Conservation (phyloP, 768 basidiomycete species). For the Nidularia sp. region DNA sequence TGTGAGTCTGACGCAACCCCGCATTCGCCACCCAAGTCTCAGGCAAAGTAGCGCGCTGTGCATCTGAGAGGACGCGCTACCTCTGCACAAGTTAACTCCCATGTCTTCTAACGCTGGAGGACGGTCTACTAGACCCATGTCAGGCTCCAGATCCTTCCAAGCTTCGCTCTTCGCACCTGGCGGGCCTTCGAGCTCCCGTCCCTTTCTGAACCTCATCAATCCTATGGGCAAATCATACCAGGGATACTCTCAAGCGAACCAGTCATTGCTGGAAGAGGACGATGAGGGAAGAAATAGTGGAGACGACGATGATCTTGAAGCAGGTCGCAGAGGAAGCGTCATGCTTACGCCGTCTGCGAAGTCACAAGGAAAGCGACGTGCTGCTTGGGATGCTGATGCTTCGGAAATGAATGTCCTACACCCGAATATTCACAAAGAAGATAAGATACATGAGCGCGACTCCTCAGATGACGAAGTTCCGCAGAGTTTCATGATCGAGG, state of each 20-base stretch:
- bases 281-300: slow-evolving; percentile 46
- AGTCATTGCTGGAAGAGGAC: slow-evolving; percentile 70
- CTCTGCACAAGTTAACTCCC: not conserved
- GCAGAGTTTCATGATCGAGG: slow-evolving; percentile 83
- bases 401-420: slow-evolving; percentile 56
- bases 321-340: slow-evolving; percentile 42
- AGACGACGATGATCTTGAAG: slow-evolving; percentile 59
- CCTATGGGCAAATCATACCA: slow-evolving; percentile 71
- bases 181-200: slow-evolving; percentile 58
- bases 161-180: slow-evolving; percentile 28
- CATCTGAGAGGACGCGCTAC: not conserved
- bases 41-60: slow-evolving; percentile 6
- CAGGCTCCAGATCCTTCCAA: slow-evolving; percentile 27
- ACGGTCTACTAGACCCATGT: not conserved
- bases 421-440: slow-evolving; percentile 71
- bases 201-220: slow-evolving; percentile 80
- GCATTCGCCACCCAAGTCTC: not conserved
- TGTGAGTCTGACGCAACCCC: not conserved
- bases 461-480: slow-evolving; percentile 83
- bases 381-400: slow-evolving; percentile 53
- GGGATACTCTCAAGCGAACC: slow-evolving; percentile 72
- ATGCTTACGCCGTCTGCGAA: slow-evolving; percentile 23
- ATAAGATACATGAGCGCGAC: slow-evolving; percentile 54
- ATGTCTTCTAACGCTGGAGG: slow-evolving; percentile 15
- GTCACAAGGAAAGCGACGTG: slow-evolving; percentile 45